Base-by-base conservation (phyloP, 768 basidiomycete species). In the Dentipellis fragilis region DNA sequence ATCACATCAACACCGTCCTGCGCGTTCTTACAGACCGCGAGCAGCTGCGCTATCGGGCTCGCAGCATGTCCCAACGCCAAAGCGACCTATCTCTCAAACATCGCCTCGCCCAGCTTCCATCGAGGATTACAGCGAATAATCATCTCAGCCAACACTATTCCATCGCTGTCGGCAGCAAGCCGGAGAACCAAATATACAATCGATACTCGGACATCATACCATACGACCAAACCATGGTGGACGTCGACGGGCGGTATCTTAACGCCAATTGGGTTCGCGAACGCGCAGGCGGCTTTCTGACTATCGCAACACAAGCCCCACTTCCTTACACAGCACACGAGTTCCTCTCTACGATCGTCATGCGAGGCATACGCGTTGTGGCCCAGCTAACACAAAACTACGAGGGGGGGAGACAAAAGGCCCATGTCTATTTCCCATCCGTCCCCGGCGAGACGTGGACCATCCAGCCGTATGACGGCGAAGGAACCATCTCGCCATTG, bases 241-340 rank as follows among this genome's bases (percentile, higher is more conserved):
- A 79, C n/a, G 73, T 83, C 14, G 71, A 71, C 11, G 60, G 77
- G 11, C 70, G 79, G 49, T 94, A 93, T 67, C 66, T 94, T 37
- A 93, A 94, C 63, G 92, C 86, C 12, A 89, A 79, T 63, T 93
- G 90, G 86, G 83, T 93, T n/a, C 73, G 77, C 47, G 92, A 93
- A 65, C 69, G 75, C 23, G 77, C 72, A 51, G 87, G 91, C 7
- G 76, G 76, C 35, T 87, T 83, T 63, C 84, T 80, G 80, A 91
- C 89, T 87, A 87, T 93, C 56, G 89, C 89, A 2, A 78, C 88
- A 0, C 91, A 93, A 65, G 92, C 91, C 0, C 89, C 92, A 0
- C 69, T 91, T 36, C 80, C 76, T 4, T 65, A 72, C 49, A 89
- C 90, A 0, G 74, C 79, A 0, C 86, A 93, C 63, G 72, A 87